Conservation (phyloP, 148 eudicot species). For the Linanthus parryae region DNA sequence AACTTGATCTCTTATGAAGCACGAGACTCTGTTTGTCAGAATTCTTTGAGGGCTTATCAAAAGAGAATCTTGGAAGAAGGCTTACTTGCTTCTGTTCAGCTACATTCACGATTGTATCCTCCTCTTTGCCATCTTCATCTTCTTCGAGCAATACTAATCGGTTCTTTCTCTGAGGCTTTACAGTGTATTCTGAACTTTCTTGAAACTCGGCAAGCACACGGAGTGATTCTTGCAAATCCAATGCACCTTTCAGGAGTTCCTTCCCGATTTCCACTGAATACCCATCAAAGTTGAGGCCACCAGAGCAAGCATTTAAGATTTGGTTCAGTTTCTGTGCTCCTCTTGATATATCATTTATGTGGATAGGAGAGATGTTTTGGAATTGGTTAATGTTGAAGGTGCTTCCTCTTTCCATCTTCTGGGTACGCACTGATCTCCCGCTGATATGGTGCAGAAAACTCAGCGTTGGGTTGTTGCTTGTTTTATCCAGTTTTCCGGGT, state of each 20-base stretch:
- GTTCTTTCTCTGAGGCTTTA: conserved; percentile 35
- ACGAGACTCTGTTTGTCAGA: conserved; percentile 15
- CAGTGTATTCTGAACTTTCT: conserved; percentile 51
- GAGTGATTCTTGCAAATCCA: conserved; percentile 73
- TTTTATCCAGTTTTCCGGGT: conserved; percentile 31
- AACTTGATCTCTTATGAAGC: no score
- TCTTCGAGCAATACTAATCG: conserved; percentile 55
- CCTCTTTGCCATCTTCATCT: conserved; percentile 45
- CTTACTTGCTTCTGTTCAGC: conserved; percentile 42
- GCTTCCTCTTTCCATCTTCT: conserved; percentile 30
- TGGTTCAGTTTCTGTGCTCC: conserved; percentile 77
- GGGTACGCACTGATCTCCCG: conserved; percentile 28
- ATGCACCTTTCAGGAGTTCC: conserved; percentile 75
- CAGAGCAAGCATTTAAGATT: conserved; percentile 56
- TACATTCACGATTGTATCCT: conserved; percentile 19
- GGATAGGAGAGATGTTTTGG: conserved; percentile 47
- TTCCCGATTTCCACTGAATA: conserved; percentile 60
- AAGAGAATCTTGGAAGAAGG: conserved; percentile 77
- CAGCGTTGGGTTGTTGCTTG: conserved; percentile 44
- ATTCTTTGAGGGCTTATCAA: conserved; percentile 55
- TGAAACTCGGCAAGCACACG: conserved; percentile 79
- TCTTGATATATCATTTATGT: conserved; percentile 70
- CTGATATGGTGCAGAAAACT: conserved; percentile 54
- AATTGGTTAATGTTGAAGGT: conserved; percentile 22
- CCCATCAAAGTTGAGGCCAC: conserved; percentile 34